phyloP scores from a whole-genome alignment of 805 yeast species.

The Myxozyma melibiosi region DNA sequence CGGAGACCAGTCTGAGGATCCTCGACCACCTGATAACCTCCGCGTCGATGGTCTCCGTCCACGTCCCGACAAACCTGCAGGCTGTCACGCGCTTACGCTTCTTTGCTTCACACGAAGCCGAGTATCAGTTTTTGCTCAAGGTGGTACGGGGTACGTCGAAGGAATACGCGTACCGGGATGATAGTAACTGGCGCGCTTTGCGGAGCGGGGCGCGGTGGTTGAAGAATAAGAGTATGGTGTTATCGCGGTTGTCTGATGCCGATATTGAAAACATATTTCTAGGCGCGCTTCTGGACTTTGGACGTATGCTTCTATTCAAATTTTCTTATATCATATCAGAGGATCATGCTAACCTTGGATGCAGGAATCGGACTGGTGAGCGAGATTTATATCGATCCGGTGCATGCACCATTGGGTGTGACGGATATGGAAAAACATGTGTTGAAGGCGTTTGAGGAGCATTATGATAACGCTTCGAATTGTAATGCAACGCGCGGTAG shows the following conservation, averaged over 20 bases:
- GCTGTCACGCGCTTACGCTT: conserved; percentile 23
- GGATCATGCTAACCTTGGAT: background rate
- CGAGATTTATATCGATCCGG: conserved; percentile 20
- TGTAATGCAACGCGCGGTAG: conserved; percentile 47
- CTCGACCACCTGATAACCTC: conserved; percentile 28
- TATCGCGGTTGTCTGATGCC: conserved; percentile 33
- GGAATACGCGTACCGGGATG: conserved; percentile 32
- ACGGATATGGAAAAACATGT: conserved; percentile 28
- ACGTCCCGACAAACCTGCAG: conserved; percentile 25
- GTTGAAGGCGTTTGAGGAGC: conserved; percentile 45
- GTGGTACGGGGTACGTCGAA: conserved; percentile 27
- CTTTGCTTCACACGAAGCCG: conserved; percentile 24
- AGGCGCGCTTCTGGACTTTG: conserved; percentile 29
- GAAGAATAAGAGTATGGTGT: conserved; percentile 23
- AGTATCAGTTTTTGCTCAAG: conserved; percentile 24
- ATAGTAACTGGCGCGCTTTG: conserved; percentile 30
- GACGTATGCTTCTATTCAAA: conserved; percentile 11
- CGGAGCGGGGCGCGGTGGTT: conserved; percentile 30
- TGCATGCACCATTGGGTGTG: conserved; percentile 21
- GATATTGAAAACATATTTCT: conserved; percentile 31
- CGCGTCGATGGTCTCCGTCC: conserved; percentile 28
- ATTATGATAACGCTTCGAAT: conserved; percentile 49
- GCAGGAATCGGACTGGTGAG: conserved; percentile 36
- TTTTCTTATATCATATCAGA: background rate
- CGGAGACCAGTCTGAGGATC: conserved; percentile 7